Evolutionary conservation across 345 rosid genomes (phyloP).

Genomic region (Salix brachista): DNA sequence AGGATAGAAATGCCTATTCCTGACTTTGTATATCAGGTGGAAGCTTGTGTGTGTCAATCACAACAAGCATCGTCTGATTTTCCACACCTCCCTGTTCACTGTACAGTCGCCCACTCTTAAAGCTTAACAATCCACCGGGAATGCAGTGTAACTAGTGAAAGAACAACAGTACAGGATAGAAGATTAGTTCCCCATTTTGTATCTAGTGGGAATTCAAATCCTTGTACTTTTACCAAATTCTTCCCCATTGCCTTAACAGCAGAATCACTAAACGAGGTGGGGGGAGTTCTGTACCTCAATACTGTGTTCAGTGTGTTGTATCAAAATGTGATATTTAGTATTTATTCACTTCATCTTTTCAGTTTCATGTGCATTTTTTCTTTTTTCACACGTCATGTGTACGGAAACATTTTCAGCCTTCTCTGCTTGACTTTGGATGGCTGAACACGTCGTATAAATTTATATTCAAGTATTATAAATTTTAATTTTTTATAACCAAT

Average conservation of each 20-base stretch:
- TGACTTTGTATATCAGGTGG: neutral
- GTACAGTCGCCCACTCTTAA: neutral
- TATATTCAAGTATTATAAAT: no score
- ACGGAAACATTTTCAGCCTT: neutral
- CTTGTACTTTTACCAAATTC: neutral
- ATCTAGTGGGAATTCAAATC: constrained; percentile 9
- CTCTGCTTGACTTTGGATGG: neutral
- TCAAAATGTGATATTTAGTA: neutral
- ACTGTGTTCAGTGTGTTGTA: neutral
- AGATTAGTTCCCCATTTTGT: constrained; percentile 22
- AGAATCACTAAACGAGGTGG: neutral
- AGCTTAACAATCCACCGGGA: neutral
- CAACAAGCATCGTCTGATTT: neutral
- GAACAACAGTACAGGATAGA: constrained; percentile 12
- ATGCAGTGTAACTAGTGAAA: constrained; percentile 19
- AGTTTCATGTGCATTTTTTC: neutral
- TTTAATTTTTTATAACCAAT: no score
- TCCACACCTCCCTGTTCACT: constrained; percentile 2
- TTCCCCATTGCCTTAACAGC: neutral
- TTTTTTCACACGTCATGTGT: neutral
- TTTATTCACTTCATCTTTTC: neutral
- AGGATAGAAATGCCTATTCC: neutral
- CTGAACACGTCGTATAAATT: neutral
- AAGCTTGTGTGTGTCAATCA: neutral
- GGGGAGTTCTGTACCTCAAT: neutral